A percentile compares a stretch with the other conserved stretches of the same genome.
Conservation (phyloP, 169 alveolate genomes). For the Pseudocohnilembus persalinus region DNA sequence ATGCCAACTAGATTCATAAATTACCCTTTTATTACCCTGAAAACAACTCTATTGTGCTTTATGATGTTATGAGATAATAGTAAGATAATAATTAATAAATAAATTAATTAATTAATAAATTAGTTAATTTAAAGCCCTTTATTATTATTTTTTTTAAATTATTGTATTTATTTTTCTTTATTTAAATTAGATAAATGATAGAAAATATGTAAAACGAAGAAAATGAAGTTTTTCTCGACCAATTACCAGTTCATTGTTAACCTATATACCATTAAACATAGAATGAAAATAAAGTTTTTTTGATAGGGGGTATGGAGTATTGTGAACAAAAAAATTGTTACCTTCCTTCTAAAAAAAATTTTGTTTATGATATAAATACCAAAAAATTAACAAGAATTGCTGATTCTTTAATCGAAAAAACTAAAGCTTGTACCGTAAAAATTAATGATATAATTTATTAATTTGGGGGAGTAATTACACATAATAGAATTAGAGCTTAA, state of each 20-base stretch:
- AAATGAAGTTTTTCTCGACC: too few relatives aligned
- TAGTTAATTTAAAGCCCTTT: too few relatives aligned
- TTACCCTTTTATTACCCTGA: not conserved
- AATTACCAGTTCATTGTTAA: not conserved
- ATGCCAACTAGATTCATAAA: not conserved
- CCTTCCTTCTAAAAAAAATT: not conserved
- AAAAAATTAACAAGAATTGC: not conserved
- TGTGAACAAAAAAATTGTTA: not conserved
- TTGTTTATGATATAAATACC: not conserved
- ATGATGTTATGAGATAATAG: not conserved
- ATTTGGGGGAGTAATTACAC: not conserved
- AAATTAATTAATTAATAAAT: too few relatives aligned
- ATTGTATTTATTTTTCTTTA: too few relatives aligned
- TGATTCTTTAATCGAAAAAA: not conserved
- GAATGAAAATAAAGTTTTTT: not conserved
- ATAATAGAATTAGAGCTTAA: not conserved
- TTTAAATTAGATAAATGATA: not conserved
- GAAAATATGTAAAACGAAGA: not conserved
- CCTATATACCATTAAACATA: not conserved
- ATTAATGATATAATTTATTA: too few relatives aligned
- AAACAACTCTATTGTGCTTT: not conserved
- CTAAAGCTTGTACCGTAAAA: not conserved
- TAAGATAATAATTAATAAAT: too few relatives aligned
- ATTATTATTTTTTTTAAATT: too few relatives aligned
- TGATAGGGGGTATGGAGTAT: not conserved